Evolutionary conservation across 345 rosid species (phyloP), one percentile per base, ranked within the genome.

Genomic region (Pistacia atlantica): DNA sequence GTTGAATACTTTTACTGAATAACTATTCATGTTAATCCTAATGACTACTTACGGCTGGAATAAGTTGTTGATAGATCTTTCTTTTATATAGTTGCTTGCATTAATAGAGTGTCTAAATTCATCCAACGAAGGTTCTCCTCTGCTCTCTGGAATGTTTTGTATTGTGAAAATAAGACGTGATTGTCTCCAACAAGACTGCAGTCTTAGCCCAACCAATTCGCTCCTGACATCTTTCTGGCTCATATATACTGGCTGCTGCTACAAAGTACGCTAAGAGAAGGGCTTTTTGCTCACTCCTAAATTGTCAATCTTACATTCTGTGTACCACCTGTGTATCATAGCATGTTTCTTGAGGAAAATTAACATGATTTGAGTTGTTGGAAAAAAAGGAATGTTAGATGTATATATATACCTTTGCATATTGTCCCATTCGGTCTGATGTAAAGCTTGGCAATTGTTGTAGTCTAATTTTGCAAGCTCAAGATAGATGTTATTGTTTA

Each of bases 151-250:
- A 80, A n/a, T 65, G 57, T 5, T 22, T 51, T 37, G 55, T 71
- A 0, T 74, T 52, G 4, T 81, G 74, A 31, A 88, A 85, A 79
- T 71, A 82, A 18, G 79, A 78, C 0, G 71, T 45, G 33, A 94
- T 83, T 0, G 90, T 78, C 55, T 90, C 90, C 2, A 88, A 75
- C 80, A 97, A 64, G 28, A 86, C 69, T 9, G 86, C 65, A 4
- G 97, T 85, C 67, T 86, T 91, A 55, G 97, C 25, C 99, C 99
- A 94, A 6, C 88, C 90, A 12, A 97, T 82, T 49, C 99, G 25
- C 25, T 25, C 25, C 25, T 25, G 25, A 25, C 25, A 25, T 25
- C 25, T 77, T 80, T 92, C 95, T n/a, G 87, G 88, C 73, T 94
- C 99, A 38, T 80, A 94, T 54, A 92, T 25, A 25, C 80, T 94